Evolutionary conservation across 225 moss, liverwort and hornwort species (phyloP).

Genomic region (Rhytidiadelphus loreus): DNA sequence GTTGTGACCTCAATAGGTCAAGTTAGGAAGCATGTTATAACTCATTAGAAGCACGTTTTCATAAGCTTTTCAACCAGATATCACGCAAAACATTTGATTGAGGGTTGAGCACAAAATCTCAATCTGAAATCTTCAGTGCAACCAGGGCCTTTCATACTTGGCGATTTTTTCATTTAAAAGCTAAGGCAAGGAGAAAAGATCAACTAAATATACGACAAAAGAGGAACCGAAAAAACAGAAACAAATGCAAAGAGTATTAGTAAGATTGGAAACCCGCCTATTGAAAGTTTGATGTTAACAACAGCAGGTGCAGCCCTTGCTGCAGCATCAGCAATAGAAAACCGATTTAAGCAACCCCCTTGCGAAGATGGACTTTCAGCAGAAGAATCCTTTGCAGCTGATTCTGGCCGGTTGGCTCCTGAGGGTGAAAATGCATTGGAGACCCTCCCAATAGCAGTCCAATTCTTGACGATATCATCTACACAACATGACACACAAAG

Average conservation of each 20-base stretch:
- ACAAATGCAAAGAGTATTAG: not conserved
- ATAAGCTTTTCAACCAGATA: not conserved
- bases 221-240: not conserved
- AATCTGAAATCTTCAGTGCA: not conserved
- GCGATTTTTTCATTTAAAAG: not conserved
- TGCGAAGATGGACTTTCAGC: constrained; percentile 19
- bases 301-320: constrained; percentile 92
- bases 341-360: constrained; percentile 44
- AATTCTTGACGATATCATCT: not conserved
- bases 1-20: not conserved
- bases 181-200: not conserved
- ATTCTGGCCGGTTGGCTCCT: not conserved
- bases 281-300: constrained; percentile 70
- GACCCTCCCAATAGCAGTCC: not conserved
- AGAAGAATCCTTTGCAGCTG: constrained; percentile 3
- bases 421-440: constrained; percentile 11
- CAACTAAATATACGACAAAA: not conserved
- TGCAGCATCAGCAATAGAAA: constrained; percentile 88
- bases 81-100: not conserved
- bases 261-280: constrained; percentile 25
- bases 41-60: not conserved
- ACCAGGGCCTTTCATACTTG: not conserved
- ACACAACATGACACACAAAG: not conserved
- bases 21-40: not conserved
- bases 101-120: not conserved